Evolutionary conservation across 768 basidiomycete species (phyloP).

Genomic region (Pleurotus giganteus): DNA sequence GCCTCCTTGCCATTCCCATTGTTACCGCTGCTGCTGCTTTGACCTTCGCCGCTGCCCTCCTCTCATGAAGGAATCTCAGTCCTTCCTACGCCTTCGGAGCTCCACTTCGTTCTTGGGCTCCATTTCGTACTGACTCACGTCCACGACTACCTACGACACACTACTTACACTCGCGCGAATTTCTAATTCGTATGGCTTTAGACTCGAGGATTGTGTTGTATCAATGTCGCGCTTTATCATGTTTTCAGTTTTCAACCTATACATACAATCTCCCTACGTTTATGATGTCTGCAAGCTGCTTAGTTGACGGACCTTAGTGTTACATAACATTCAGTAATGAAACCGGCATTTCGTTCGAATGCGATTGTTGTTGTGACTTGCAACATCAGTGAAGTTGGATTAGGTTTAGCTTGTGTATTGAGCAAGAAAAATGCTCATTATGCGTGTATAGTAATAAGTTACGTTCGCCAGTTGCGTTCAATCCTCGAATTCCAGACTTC

Average conservation of each 20-base stretch:
- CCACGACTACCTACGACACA: constrained; percentile 3
- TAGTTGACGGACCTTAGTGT: background rate
- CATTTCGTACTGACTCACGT: background rate
- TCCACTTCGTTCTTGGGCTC: background rate
- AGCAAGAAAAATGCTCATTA: no score
- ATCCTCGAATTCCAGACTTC: constrained; percentile 2
- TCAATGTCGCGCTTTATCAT: background rate
- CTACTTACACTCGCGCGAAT: background rate
- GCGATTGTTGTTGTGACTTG: no score
- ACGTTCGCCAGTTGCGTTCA: background rate
- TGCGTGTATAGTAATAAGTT: background rate
- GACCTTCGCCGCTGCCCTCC: constrained; percentile 9
- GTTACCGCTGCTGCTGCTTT: constrained; percentile 2
- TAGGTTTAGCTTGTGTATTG: no score
- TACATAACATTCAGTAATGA: constrained; percentile 9
- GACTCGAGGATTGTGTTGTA: constrained; percentile 9
- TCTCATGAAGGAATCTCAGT: background rate
- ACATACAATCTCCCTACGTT: constrained; percentile 1
- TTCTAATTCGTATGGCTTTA: background rate
- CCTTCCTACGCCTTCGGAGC: background rate
- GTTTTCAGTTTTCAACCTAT: background rate
- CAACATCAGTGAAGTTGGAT: background rate
- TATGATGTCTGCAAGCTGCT: background rate
- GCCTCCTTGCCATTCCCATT: constrained; percentile 4
- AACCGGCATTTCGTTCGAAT: constrained; percentile 5